Conservation (phyloP, 345 rosid genomes). For the Populus nigra region DNA sequence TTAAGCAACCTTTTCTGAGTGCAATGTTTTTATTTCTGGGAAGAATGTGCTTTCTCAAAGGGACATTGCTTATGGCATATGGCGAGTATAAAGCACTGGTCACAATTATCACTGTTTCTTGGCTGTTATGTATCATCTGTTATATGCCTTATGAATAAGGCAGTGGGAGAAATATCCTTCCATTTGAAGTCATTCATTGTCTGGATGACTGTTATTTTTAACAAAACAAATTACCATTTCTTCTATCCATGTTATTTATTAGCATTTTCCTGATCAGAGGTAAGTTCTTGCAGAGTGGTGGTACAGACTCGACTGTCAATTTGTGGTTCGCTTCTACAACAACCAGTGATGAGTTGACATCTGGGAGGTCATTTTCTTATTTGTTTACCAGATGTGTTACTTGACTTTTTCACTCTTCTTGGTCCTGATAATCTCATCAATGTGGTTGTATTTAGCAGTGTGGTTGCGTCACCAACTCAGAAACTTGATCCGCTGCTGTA, state of each 20-base stretch:
- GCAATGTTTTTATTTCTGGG: background rate
- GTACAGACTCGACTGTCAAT: constrained; percentile 84
- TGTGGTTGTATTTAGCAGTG: constrained; percentile 17
- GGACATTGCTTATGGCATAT: background rate
- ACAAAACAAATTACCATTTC: background rate
- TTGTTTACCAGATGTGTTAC: background rate
- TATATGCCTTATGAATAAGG: background rate
- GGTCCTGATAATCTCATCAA: background rate
- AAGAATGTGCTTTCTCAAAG: background rate
- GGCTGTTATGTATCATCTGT: background rate
- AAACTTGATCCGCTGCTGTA: constrained; percentile 35
- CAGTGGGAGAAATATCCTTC: constrained; percentile 1
- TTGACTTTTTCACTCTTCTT: background rate
- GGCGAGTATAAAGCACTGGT: background rate
- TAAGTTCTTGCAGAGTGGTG: constrained; percentile 67
- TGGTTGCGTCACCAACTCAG: constrained; percentile 9
- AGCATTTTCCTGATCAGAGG: constrained; percentile 5
- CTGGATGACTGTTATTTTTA: background rate
- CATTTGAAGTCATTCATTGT: background rate
- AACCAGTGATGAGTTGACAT: constrained; percentile 34
- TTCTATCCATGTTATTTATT: constrained; percentile 1
- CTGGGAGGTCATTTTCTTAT: constrained; percentile 48
- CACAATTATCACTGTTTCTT: background rate
- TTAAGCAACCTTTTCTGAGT: background rate
- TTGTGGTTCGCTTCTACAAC: constrained; percentile 68